Conservation (phyloP, 805 yeast species). For the Lachancea dasiensis region DNA sequence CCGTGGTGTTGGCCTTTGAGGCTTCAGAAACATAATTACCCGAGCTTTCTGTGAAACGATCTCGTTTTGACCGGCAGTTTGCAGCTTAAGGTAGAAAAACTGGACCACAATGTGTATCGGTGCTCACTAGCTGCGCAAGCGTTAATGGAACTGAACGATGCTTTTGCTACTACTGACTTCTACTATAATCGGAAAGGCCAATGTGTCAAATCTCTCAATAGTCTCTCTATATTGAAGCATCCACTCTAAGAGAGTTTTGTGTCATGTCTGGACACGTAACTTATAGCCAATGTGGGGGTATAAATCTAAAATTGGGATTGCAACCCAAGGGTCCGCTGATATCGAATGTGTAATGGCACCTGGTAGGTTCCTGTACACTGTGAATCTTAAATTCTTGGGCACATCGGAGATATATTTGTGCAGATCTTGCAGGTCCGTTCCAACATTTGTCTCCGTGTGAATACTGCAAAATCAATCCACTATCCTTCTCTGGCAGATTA, state of each 20-base stretch:
- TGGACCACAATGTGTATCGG: not conserved
- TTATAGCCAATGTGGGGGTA: conserved; percentile 10
- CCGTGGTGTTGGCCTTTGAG: conserved; percentile 33
- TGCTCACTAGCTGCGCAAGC: conserved; percentile 1
- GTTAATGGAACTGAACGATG: not conserved
- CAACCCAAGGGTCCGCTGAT: conserved; percentile 40
- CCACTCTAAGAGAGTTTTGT: no score
- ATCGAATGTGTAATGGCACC: conserved; percentile 66
- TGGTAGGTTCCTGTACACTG: conserved; percentile 82
- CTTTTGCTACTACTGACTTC: no score
- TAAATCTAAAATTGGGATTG: conserved; percentile 15
- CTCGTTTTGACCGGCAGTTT: conserved; percentile 8
- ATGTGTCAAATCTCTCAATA: no score
- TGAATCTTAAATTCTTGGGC: conserved; percentile 42
- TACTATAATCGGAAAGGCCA: no score
- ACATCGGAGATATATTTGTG: conserved; percentile 58
- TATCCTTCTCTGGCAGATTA: conserved; percentile 29
- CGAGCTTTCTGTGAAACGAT: not conserved
- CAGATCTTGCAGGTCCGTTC: conserved; percentile 87
- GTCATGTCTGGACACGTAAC: not conserved
- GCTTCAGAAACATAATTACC: conserved; percentile 5
- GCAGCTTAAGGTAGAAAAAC: conserved; percentile 5
- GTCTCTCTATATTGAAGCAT: no score
- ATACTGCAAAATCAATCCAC: conserved; percentile 38
- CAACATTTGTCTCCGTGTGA: conserved; percentile 76